Base-by-base conservation (phyloP, 495 filamentous ascomycete genomes). In the Elasticomyces elasticus region DNA sequence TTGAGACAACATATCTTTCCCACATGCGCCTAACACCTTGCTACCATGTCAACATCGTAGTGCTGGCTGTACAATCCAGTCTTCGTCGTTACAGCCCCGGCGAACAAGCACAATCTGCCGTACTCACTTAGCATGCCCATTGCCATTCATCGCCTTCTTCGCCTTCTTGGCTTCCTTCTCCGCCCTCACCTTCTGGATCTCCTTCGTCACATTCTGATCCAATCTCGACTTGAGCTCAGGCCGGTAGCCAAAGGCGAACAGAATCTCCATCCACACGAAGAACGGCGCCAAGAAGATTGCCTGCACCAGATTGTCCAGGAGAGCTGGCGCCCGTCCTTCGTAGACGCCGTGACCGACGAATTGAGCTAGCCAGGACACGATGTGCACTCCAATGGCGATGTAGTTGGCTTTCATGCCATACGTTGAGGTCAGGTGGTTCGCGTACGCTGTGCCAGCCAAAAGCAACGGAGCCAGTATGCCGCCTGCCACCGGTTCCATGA, bases 211-310 rank as follows among this genome's bases (percentile, higher is more conserved):
- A 25, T 75, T 83, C 59, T 83, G 81, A 47, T 89, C 79, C 30
- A 96, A 77, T 35, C 92, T 77, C 45, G 77, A 74, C 71, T 87
- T 86, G 64, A 98, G 71, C 66, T 91, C 90, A 0, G 85, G 85
- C 23, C 92, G 78, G 69, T 97, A 98, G 5, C 92, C 92, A 50
- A 91, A 81, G 63, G 75, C 82, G 72, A 98, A 98, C 22, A 98
- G 72, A 17, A 94, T 71, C 74, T 98, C 91, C 66, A 98, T 84
- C 86, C 91, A 98, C 27, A 97, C 89, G 63, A 98, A 98, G 59
- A 98, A 81, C n/a, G 92, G 92, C 0, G 92, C 92, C n/a, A 97
- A 76, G 55, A 98, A 83, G 50, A 95, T 64, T 23, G 92, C 89
- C 67, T 96, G 91, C 23, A 90, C 75, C 30, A 96, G 68, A 63